Evolutionary conservation across 1,284 basidiomycete genomes (phyloP).

Genomic region (Ustilago lituana): DNA sequence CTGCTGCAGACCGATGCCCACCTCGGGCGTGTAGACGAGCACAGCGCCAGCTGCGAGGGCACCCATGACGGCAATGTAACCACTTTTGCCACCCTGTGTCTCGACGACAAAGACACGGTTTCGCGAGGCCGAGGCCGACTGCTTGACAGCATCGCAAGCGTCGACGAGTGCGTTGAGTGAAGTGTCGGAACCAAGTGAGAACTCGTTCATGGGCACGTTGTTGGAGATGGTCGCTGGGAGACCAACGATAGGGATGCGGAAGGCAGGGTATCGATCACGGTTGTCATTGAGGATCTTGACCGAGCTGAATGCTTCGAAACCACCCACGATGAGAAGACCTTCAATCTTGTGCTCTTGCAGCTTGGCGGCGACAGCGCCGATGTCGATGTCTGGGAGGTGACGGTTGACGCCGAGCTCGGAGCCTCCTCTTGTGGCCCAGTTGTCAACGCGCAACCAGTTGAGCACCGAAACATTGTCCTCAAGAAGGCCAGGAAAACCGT

Average conservation of each 20-base stretch:
- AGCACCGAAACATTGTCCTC: slow-evolving; percentile 86
- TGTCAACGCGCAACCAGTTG: slow-evolving; percentile 96
- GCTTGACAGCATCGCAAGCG: slow-evolving; percentile 97
- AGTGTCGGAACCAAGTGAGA: slow-evolving; percentile 92
- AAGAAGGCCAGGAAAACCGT: slow-evolving; percentile 92
- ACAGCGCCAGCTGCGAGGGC: slow-evolving; percentile 92
- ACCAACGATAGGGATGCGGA: slow-evolving; percentile 72
- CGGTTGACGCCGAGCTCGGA: slow-evolving; percentile 98
- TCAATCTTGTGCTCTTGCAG: slow-evolving; percentile 88
- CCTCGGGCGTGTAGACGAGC: slow-evolving; percentile 92
- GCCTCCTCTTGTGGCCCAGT: slow-evolving; percentile 95
- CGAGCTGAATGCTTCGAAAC: slow-evolving; percentile 91
- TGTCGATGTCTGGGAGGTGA: slow-evolving; percentile 81
- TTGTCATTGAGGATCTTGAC: slow-evolving; percentile 82
- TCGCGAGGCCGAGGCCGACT: slow-evolving; percentile 92
- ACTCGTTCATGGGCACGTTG: slow-evolving; percentile 96
- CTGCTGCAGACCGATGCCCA: slow-evolving; percentile 82
- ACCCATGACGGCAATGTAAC: slow-evolving; percentile 93
- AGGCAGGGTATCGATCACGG: slow-evolving; percentile 83
- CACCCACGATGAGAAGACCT: slow-evolving; percentile 87
- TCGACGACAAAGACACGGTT: slow-evolving; percentile 98
- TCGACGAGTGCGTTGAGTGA: slow-evolving; percentile 96
- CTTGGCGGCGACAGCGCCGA: slow-evolving; percentile 82
- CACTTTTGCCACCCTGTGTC: slow-evolving; percentile 95
- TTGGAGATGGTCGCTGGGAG: slow-evolving; percentile 87